Conservation (phyloP, 2,329 filamentous ascomycete species). For the Ophiostoma quercus region DNA sequence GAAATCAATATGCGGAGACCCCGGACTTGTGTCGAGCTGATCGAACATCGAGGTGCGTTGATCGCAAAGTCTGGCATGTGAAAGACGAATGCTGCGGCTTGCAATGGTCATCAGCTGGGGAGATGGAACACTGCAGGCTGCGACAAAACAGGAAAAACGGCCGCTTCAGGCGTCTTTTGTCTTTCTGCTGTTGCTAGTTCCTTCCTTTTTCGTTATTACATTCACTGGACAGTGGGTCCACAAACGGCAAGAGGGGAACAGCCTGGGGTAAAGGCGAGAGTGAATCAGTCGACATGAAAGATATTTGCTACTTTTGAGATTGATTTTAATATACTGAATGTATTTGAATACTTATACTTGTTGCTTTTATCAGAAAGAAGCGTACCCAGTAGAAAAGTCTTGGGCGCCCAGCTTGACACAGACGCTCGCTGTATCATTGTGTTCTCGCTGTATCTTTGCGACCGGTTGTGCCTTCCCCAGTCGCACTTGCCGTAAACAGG, state of each 20-base stretch:
- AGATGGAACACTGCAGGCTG: neutral
- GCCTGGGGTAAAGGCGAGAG: neutral
- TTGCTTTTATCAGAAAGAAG: neutral
- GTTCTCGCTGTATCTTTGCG: constrained; percentile 8
- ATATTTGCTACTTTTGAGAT: too few species aligned
- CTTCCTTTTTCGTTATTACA: neutral
- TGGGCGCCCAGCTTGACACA: neutral
- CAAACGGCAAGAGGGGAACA: neutral
- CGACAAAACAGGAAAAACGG: constrained; percentile 15
- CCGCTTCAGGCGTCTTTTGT: constrained; percentile 2
- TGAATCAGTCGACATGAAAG: neutral
- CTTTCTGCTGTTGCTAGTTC: constrained; percentile 8
- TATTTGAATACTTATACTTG: neutral
- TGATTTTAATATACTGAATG: too few species aligned
- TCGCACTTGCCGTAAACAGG: neutral
- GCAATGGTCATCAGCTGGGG: neutral
- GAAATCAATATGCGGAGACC: constrained; percentile 21
- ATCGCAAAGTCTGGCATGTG: constrained; percentile 20
- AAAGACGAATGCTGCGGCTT: constrained; percentile 13
- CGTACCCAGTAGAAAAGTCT: neutral
- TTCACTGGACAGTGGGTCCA: neutral
- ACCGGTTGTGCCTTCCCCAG: neutral
- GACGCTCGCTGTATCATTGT: constrained; percentile 1
- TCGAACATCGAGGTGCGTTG: neutral
- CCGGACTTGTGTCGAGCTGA: constrained; percentile 17